These are phyloP conservation scores for Chamaecyparis obtusa DNA, from an alignment of 75 land plant species.

Conservation along the genomic window DNA sequence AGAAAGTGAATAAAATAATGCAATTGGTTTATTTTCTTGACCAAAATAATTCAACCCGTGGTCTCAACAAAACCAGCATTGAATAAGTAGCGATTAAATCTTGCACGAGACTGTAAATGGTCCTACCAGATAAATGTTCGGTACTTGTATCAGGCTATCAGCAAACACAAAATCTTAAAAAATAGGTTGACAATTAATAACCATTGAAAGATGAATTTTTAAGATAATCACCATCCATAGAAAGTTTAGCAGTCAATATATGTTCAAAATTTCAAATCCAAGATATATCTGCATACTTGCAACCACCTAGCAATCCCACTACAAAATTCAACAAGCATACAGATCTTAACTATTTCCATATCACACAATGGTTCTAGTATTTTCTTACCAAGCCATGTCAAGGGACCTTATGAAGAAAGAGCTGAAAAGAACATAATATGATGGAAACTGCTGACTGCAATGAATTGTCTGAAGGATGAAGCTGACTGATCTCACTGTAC, in stretches of 20 bases:
- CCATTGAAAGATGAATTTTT: neutral
- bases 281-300: neutral
- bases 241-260: neutral
- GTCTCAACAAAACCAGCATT: neutral
- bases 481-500: constrained; percentile 6
- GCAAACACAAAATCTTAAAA: neutral
- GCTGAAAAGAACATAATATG: constrained; percentile 13
- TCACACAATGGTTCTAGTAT: constrained; percentile 10
- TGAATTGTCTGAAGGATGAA: constrained; percentile 4
- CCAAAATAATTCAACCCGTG: neutral
- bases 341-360: neutral
- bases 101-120: neutral
- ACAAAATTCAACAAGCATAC: constrained; percentile 2
- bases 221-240: neutral
- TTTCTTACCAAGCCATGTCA: constrained; percentile 11
- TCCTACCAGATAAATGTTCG: neutral
- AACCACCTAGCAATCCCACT: neutral
- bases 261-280: neutral
- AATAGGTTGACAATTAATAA: neutral
- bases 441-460: constrained; percentile 16
- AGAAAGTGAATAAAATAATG: neutral
- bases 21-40: neutral
- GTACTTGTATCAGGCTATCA: neutral
- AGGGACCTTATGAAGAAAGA: constrained; percentile 11
- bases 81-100: neutral